These are phyloP conservation scores for Henckelia pumila DNA, from an alignment of 257 asterid species.

Conservation along the genomic window DNA sequence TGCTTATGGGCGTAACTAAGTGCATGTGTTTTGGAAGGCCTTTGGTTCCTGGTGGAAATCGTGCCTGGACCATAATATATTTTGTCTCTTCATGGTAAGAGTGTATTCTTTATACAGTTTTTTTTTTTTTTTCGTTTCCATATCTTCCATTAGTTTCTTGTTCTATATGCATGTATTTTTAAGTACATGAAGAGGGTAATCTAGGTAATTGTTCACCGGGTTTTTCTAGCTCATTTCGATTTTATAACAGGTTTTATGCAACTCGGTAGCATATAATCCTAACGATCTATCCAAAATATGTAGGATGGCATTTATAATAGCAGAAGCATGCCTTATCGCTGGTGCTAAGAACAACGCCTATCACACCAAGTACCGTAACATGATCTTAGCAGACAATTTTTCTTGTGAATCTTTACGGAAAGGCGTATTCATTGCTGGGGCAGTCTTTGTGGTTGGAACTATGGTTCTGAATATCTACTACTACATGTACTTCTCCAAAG, in stretches of 20 bases:
- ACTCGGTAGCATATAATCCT: background rate
- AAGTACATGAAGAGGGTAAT: background rate
- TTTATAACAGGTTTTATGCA: background rate
- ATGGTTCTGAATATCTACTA: conserved; percentile 59
- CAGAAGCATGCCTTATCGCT: conserved; percentile 53
- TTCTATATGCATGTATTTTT: background rate
- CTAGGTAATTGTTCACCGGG: background rate
- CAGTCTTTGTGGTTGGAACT: conserved; percentile 73
- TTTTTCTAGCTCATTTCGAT: background rate
- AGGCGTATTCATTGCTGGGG: conserved; percentile 91
- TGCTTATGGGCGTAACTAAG: conserved; percentile 86
- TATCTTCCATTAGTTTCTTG: background rate
- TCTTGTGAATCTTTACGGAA: conserved; percentile 77
- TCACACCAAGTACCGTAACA: conserved; percentile 71
- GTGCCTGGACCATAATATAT: conserved; percentile 91
- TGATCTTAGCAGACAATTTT: conserved; percentile 55
- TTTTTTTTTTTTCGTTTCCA: background rate
- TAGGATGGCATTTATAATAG: conserved; percentile 77
- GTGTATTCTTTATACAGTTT: background rate
- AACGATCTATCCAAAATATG: background rate
- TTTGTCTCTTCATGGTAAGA: conserved; percentile 70
- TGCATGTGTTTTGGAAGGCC: conserved; percentile 95
- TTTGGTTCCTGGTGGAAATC: conserved; percentile 78
- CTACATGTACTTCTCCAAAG: conserved; percentile 60
- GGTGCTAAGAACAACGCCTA: conserved; percentile 47